Evolutionary conservation across 1,139 yeast species (phyloP), one percentile per base, ranked within the genome.

Genomic region (Blastobotrys elegans): DNA sequence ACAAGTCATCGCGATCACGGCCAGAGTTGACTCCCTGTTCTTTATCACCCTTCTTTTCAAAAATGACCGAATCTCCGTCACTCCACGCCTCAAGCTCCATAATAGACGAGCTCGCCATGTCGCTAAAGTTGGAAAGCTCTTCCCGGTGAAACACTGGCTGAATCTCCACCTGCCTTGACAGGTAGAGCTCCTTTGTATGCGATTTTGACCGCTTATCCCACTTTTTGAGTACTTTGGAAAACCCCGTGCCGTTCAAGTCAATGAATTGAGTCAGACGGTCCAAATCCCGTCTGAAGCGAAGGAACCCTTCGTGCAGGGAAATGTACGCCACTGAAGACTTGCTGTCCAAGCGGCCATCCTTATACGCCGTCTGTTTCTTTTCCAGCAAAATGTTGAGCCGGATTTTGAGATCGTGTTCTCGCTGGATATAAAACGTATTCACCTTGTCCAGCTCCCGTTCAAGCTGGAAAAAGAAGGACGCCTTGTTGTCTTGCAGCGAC

Each of bases 141-240:
- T 85, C 84, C 55, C 95, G 79, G 61, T 94, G 95, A 69, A 92
- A 92, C 13, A 90, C 95, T 0, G 98, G 98, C 64, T 92, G 98
- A 2, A 92, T 96, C 54, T 88, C 88, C 10, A 92, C 96, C 0
- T 97, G 97, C 0, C 97, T 82, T 44, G 88, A 82, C 40, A 92
- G 75, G 63, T 90, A 92, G 46, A 92, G 73, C 64, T 92, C 98
- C 63, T 89, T 89, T 8, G 97, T 90, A 57, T 88, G 95, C 1
- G 96, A 86, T 59, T 90, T 89, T 17, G 97, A 88, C 52, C 97
- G 74, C 67, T 92, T 92, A 66, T 92, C 98, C 98, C 98, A 92
- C 69, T 92, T 92, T 64, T 92, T 92, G 58, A 92, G 77, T 30
- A 88, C 97, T 67, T 92, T 92, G 27, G 94, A 82, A 66, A 92